Evolutionary conservation across 805 yeast species (phyloP).

Genomic region (Sungouiella thailandica): DNA sequence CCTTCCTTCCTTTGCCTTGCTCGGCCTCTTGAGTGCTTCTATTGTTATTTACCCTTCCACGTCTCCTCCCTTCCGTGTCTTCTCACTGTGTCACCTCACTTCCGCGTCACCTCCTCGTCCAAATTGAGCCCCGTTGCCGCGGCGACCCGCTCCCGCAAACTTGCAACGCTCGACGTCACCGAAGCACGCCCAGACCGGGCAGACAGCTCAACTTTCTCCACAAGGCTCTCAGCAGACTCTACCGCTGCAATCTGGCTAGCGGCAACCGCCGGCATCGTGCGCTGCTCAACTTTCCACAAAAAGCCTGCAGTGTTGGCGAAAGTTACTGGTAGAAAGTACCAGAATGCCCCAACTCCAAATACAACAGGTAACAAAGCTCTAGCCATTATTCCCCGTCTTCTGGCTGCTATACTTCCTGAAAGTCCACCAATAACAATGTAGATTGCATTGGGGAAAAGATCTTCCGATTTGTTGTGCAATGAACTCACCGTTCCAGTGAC

Average conservation of each 20-base stretch:
- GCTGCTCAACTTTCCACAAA: constrained; percentile 56
- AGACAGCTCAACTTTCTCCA: constrained; percentile 39
- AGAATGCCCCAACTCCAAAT: constrained; percentile 62
- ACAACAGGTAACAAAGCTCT: constrained; percentile 53
- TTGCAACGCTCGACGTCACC: constrained; percentile 31
- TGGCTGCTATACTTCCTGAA: constrained; percentile 68
- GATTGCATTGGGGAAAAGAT: constrained; percentile 62
- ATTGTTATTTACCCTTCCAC: too few species aligned
- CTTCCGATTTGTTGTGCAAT: constrained; percentile 63
- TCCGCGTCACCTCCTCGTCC: constrained; percentile 54
- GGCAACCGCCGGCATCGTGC: constrained; percentile 59
- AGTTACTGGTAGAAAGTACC: constrained; percentile 68
- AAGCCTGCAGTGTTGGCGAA: constrained; percentile 54
- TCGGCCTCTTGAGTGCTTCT: too few species aligned
- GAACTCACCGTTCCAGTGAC: constrained; percentile 59
- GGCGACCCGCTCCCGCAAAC: constrained; percentile 42
- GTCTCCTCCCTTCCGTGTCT: too few species aligned
- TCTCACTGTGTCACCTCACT: too few species aligned
- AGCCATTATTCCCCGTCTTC: constrained; percentile 55
- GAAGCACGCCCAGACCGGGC: constrained; percentile 33
- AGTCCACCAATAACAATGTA: constrained; percentile 66
- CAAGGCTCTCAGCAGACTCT: constrained; percentile 35
- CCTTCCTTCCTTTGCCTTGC: too few species aligned
- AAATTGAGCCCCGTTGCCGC: constrained; percentile 64
- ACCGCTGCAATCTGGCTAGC: constrained; percentile 51